Percentiles rank a stretch among this genome's conserved stretches.
Conservation (phyloP, 306 rosid genomes). For the Malus orientalis region DNA sequence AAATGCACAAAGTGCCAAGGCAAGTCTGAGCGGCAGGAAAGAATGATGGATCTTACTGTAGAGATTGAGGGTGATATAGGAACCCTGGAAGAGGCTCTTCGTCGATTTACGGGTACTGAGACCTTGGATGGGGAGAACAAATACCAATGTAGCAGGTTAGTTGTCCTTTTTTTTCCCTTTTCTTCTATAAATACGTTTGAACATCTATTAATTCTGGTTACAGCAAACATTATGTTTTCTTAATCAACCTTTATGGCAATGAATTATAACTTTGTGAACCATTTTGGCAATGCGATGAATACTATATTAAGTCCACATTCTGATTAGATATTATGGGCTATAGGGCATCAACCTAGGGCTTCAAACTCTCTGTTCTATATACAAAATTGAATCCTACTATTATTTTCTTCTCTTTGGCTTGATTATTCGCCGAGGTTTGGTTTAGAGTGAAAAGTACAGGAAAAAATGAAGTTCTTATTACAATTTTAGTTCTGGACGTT, state of each 20-base stretch:
- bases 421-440: not conserved
- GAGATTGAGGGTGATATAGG: constrained; percentile 92
- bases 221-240: not conserved
- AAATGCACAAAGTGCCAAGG: constrained; percentile 83
- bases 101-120: constrained; percentile 72
- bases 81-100: constrained; percentile 77
- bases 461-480: not conserved
- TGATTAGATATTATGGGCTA: not conserved
- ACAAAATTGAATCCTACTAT: not conserved
- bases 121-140: constrained; percentile 89
- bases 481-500: not conserved
- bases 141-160: constrained; percentile 89
- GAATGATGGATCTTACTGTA: constrained; percentile 94
- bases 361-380: not conserved
- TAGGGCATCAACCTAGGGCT: not conserved
- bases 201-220: not conserved
- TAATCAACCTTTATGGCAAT: not conserved
- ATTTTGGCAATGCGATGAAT: not conserved
- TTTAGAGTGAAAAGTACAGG: not conserved
- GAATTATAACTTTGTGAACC: not conserved
- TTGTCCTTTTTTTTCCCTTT: not conserved
- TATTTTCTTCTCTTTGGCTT: not conserved
- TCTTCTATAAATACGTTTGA: constrained; percentile 5
- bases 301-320: not conserved
- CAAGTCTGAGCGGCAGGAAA: constrained; percentile 91